Evolutionary conservation across 2,329 filamentous ascomycete species (phyloP).

Genomic region (Hyphodiscus sp.): DNA sequence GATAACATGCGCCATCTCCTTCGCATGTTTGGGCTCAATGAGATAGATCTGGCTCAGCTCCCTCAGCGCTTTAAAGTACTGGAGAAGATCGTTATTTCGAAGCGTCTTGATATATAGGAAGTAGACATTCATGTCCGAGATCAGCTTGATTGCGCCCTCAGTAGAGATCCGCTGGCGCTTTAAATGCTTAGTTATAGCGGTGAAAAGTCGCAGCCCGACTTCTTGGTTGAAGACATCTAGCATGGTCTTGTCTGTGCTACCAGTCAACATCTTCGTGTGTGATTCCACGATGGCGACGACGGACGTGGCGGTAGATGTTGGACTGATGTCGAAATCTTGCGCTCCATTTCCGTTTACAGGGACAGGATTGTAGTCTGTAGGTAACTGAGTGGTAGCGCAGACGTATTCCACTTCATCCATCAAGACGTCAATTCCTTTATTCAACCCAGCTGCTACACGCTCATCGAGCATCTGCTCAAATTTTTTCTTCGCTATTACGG

Average conservation of each 20-base stretch:
- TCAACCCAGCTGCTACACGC: slow-evolving; percentile 87
- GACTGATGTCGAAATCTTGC: slow-evolving; percentile 52
- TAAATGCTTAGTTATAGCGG: slow-evolving; percentile 90
- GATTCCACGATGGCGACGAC: slow-evolving; percentile 81
- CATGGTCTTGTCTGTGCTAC: slow-evolving; percentile 95
- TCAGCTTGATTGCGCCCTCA: slow-evolving; percentile 83
- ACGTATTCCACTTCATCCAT: slow-evolving; percentile 98
- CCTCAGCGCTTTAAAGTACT: slow-evolving; percentile 86
- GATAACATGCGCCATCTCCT: slow-evolving; percentile 92
- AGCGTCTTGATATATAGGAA: slow-evolving; percentile 77
- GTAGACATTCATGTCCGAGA: slow-evolving; percentile 95
- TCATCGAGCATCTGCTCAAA: slow-evolving; percentile 99
- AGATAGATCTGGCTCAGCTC: slow-evolving; percentile 95
- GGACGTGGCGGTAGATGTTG: slow-evolving; percentile 70
- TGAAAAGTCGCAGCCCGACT: slow-evolving; percentile 87
- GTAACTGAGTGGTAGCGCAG: slow-evolving; percentile 77
- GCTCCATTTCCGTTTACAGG: slow-evolving; percentile 32
- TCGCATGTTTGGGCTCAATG: slow-evolving; percentile 78
- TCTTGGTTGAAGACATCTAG: slow-evolving; percentile 98
- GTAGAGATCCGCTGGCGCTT: slow-evolving; percentile 92
- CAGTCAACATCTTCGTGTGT: slow-evolving; percentile 87
- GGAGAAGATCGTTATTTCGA: slow-evolving; percentile 73
- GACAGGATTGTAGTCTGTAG: slow-evolving; percentile 82
- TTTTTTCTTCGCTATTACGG: slow-evolving; percentile 91
- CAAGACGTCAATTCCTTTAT: slow-evolving; percentile 95